Evolutionary conservation across 257 asterid species (phyloP), one percentile per base, ranked within the genome.

Genomic region (Capsicum rhomboideum): DNA sequence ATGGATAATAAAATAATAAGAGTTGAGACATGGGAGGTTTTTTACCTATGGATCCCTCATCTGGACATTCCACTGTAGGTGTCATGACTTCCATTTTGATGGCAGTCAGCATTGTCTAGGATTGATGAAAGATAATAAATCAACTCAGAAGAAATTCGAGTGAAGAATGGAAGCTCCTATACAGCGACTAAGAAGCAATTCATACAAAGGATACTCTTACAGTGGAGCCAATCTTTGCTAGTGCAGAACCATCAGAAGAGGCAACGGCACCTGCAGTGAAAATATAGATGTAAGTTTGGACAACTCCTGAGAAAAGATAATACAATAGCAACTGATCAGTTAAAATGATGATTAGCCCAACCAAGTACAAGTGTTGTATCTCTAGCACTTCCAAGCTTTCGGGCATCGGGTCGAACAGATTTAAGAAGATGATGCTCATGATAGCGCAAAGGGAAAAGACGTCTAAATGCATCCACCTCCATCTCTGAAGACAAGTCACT

Each of bases 11-110:
- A 50, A 59, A 44, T 11, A 85, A 44, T 26, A 85, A 18, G 37
- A 68, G 23, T 13, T 28, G 10, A 23, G 54, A 82, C 82, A 53
- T 37, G 26, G 28, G 29, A 82, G 46, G 18, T 31, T 29, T 37
- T 61, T 74, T 20, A 96, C 98, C 97, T 93, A 96, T 83, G 94
- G 92, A 91, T 82, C 99, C 99, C 86, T 94, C 93, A 69, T 94
- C 94, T 6, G 98, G 98, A 21, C 94, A 91, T 81, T 93, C 98
- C 16, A 20, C 68, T 8, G 89, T 89, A 3, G 98, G 99, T 84
- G 92, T 91, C 98, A 96, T 96, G 84, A 96, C 97, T 89, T 96
- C 99, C 94, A 96, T 59, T 85, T 94, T 96, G 82, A 96, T 91
- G 82, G 98, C 98, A 87, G 98, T 97, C 90, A 96, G 83, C 98